Evolutionary conservation across 2,329 filamentous ascomycete species (phyloP).

Genomic region (Diaporthe sp.): DNA sequence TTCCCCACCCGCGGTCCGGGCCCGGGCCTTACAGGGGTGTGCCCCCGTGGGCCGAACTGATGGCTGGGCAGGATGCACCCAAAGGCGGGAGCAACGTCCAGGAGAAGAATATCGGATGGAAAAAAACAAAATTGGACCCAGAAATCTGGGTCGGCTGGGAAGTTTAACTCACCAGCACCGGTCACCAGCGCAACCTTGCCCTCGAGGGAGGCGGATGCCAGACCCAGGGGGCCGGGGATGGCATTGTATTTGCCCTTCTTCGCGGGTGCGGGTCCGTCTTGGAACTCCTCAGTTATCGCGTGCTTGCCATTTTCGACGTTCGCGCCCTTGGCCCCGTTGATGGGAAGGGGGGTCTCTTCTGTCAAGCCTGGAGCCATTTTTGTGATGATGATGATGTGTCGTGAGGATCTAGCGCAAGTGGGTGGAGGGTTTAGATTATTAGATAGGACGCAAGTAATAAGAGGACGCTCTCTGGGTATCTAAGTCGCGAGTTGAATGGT

Average conservation of each 20-base stretch:
- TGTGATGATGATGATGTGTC: neutral
- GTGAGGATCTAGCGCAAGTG: neutral
- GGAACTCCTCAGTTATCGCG: constrained; percentile 40
- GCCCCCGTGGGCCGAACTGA: neutral
- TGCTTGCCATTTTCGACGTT: constrained; percentile 36
- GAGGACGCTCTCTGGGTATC: neutral
- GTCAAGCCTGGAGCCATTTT: constrained; percentile 38
- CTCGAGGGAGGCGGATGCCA: constrained; percentile 55
- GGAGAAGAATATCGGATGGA: neutral
- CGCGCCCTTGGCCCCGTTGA: neutral
- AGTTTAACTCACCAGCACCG: constrained; percentile 53
- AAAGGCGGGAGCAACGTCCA: neutral
- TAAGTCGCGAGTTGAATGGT: neutral
- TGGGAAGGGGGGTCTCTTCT: constrained; percentile 32
- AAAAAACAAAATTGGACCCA: neutral
- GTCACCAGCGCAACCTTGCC: constrained; percentile 56
- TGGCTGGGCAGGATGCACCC: constrained; percentile 19
- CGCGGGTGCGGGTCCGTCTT: constrained; percentile 36
- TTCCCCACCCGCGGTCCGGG: constrained; percentile 31
- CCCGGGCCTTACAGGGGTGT: neutral
- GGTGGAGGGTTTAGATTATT: neutral
- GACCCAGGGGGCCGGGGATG: constrained; percentile 55
- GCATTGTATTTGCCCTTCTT: constrained; percentile 52
- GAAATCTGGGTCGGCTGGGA: neutral
- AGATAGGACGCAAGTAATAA: neutral